These are phyloP conservation scores for Aspergillus baeticus DNA, from an alignment of 495 filamentous ascomycete genomes.

Conservation along the genomic window DNA sequence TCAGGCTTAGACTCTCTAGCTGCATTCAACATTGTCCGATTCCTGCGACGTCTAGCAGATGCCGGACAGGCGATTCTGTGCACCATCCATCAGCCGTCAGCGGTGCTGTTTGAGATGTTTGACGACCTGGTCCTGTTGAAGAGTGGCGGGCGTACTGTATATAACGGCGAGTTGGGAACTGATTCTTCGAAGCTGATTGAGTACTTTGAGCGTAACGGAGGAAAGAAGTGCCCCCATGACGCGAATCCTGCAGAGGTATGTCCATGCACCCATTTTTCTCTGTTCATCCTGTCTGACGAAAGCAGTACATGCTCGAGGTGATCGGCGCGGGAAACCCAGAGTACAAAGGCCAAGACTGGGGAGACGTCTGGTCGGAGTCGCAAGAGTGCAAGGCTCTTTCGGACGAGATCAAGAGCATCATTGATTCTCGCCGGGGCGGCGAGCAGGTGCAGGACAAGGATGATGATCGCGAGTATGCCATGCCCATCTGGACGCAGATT, in stretches of 20 bases:
- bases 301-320: conserved; percentile 62
- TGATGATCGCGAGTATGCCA: conserved; percentile 57
- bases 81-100: conserved; percentile 81
- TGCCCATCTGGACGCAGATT: conserved; percentile 56
- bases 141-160: conserved; percentile 67
- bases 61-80: conserved; percentile 71
- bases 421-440: conserved; percentile 31
- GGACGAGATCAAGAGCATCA: conserved; percentile 48
- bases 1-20: conserved; percentile 67
- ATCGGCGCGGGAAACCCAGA: conserved; percentile 65
- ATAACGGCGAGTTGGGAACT: conserved; percentile 62
- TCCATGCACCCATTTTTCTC: too few relatives aligned
- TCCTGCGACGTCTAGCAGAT: conserved; percentile 64
- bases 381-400: conserved; percentile 40
- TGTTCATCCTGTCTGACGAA: neutral
- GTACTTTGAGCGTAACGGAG: conserved; percentile 65
- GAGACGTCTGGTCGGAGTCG: conserved; percentile 56
- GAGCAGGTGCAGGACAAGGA: conserved; percentile 31
- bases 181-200: conserved; percentile 55
- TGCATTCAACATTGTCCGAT: conserved; percentile 64
- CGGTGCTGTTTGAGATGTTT: conserved; percentile 71
- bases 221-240: conserved; percentile 51
- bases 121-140: conserved; percentile 70
- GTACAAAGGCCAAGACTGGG: conserved; percentile 62
- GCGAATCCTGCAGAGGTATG: conserved; percentile 62